These are phyloP conservation scores for Tilletia horrida DNA, from an alignment of 1,284 basidiomycete species.

Conservation along the genomic window DNA sequence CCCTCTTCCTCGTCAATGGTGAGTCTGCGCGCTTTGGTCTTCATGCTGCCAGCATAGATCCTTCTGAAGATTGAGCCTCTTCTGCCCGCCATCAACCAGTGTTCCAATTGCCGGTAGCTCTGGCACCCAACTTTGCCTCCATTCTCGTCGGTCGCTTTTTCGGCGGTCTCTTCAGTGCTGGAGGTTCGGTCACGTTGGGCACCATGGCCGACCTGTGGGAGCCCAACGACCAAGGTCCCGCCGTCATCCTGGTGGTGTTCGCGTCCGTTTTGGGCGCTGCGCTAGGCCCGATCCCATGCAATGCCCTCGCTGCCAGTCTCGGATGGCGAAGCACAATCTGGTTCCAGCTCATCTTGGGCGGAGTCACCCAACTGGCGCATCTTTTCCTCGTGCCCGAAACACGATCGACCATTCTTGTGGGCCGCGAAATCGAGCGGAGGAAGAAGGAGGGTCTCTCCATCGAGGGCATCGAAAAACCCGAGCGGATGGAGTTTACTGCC, in stretches of 20 bases:
- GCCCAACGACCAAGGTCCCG: slow-evolving; percentile 52
- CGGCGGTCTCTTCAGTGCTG: slow-evolving; percentile 54
- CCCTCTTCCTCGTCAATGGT: slow-evolving; percentile 54
- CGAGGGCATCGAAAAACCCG: not conserved
- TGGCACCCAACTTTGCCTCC: slow-evolving; percentile 51
- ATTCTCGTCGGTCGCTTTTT: slow-evolving; percentile 52
- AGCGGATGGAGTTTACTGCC: slow-evolving; percentile 51
- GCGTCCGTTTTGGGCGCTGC: slow-evolving; percentile 51
- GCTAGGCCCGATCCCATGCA: slow-evolving; percentile 51
- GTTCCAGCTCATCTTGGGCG: slow-evolving; percentile 57
- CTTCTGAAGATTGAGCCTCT: not conserved
- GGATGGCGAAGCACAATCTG: slow-evolving; percentile 54
- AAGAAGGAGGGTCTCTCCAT: slow-evolving; percentile 46
- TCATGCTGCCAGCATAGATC: not conserved
- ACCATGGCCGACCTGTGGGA: slow-evolving; percentile 56
- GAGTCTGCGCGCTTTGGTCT: slow-evolving; percentile 15
- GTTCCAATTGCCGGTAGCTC: slow-evolving; percentile 48
- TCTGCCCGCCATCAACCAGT: not conserved
- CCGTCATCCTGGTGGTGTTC: slow-evolving; percentile 53
- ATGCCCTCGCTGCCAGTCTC: slow-evolving; percentile 37
- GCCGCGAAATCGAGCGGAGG: slow-evolving; percentile 55
- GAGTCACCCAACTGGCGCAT: slow-evolving; percentile 55
- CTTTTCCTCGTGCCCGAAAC: slow-evolving; percentile 57
- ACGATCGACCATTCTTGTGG: slow-evolving; percentile 55
- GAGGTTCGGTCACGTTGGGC: slow-evolving; percentile 58